phyloP scores from a whole-genome alignment of 345 rosid genomes.

The Syzygium aromaticum region DNA sequence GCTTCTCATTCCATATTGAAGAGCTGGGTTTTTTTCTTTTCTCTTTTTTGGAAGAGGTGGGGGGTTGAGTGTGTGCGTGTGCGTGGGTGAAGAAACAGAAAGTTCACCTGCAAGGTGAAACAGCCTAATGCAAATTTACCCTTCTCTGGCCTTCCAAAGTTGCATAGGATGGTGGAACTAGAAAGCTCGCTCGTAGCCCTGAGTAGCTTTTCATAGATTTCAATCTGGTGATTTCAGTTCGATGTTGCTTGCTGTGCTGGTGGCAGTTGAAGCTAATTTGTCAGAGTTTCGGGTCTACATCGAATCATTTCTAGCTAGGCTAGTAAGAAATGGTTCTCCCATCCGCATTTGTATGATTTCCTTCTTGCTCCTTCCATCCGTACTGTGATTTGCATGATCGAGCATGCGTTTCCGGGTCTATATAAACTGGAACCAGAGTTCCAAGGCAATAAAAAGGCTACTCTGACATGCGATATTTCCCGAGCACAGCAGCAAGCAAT shows the following conservation, averaged over 20 bases:
- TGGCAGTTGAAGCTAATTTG: neutral
- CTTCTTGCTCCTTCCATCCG: neutral
- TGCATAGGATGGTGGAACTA: neutral
- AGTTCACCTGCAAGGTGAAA: neutral
- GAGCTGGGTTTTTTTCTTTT: neutral
- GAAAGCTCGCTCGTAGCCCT: neutral
- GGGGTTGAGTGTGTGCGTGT: neutral
- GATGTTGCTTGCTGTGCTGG: neutral
- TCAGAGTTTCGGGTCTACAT: neutral
- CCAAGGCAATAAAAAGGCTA: neutral
- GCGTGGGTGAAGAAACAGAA: neutral
- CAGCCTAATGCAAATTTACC: neutral
- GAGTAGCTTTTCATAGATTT: neutral
- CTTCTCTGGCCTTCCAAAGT: neutral
- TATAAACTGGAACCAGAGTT: neutral
- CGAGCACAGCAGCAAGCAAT: neutral
- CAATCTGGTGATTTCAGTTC: neutral
- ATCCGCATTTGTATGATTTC: neutral
- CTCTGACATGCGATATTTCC: neutral
- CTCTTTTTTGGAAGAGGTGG: neutral
- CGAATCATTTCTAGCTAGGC: neutral
- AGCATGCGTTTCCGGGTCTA: neutral
- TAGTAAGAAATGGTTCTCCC: neutral
- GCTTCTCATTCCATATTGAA: neutral
- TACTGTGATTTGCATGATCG: neutral